Base-by-base conservation (phyloP, 2,329 filamentous ascomycete genomes). In the Zymoseptoria tritici region DNA sequence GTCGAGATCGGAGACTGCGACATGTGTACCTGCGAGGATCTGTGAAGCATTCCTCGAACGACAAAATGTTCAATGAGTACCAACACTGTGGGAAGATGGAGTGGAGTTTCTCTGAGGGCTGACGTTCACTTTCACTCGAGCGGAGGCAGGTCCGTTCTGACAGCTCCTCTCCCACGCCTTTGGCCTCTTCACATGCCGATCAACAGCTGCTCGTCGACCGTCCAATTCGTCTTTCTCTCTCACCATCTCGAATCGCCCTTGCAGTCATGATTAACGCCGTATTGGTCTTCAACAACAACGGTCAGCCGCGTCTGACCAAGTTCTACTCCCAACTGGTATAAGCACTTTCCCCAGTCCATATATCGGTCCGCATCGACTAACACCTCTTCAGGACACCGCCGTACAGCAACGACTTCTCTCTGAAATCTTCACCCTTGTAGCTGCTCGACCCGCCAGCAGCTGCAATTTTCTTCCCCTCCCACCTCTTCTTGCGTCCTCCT, bases 261-360 rank as follows among this genome's bases (percentile, higher is more conserved):
- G 52, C 55, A 53, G 57, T 11, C 20, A 99, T 99, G 94, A 97
- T 99, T 76, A 99, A 96, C 81, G 94, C 95, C 31, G 93, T 99
- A 63, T 82, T 99, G 66, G 93, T 99, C 74, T 99, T 99, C 81
- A 99, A 99, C 73, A 96, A 96, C 79, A 91, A 93, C 70, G 94
- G 94, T 65, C 93, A 99, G 77, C 93, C 94, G 46, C 88, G 94
- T 58, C 83, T 99, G 74, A 97, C 93, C 69, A 97, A 97, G 72
- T 99, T 99, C 81, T 99, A 99, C 75, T 97, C 93, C 1, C 93
- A 97, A 74, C 85, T 99, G 67, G 93, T n/a, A n/a, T n/a, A n/a
- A n/a, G n/a, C n/a, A n/a, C n/a, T n/a, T n/a, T n/a, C n/a, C n/a
- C n/a, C n/a, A n/a, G n/a, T n/a, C n/a, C n/a, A n/a, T n/a, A n/a